Percentiles rank a stretch among this genome's conserved stretches.
Evolutionary conservation across 31 red algal species (phyloP).

Genomic region (Odonthalia washingtoniensis): DNA sequence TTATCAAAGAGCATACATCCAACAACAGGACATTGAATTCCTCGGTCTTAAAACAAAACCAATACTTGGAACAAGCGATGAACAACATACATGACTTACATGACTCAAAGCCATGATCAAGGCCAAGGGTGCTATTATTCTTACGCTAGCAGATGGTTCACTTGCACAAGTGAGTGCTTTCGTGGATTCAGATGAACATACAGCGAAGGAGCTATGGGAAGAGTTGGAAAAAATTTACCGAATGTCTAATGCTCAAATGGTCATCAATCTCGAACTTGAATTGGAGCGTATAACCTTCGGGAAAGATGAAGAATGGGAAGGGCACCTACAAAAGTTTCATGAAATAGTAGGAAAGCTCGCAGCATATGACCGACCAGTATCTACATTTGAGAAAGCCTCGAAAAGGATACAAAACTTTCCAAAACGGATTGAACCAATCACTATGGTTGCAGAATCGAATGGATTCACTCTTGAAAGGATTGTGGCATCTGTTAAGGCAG

Average conservation of each 20-base stretch:
- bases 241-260: background rate
- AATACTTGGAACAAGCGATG: background rate
- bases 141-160: background rate
- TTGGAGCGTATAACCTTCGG: background rate
- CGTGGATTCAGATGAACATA: background rate
- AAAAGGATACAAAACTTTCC: background rate
- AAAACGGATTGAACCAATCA: background rate
- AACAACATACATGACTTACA: background rate
- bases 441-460: background rate
- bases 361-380: conserved; percentile 18
- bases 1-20: background rate
- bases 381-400: background rate
- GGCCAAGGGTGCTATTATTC: background rate
- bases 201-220: background rate
- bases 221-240: conserved; percentile 1
- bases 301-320: conserved; percentile 14
- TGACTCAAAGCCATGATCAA: background rate
- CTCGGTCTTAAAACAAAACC: background rate
- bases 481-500: background rate
- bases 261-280: background rate
- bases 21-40: background rate
- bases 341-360: background rate
- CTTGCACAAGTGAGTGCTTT: background rate
- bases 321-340: conserved; percentile 2
- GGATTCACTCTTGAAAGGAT: conserved; percentile 25